Evolutionary conservation across 1,139 yeast species (phyloP), one percentile per base, ranked within the genome.

Genomic region (Yamadazyma conglobata): DNA sequence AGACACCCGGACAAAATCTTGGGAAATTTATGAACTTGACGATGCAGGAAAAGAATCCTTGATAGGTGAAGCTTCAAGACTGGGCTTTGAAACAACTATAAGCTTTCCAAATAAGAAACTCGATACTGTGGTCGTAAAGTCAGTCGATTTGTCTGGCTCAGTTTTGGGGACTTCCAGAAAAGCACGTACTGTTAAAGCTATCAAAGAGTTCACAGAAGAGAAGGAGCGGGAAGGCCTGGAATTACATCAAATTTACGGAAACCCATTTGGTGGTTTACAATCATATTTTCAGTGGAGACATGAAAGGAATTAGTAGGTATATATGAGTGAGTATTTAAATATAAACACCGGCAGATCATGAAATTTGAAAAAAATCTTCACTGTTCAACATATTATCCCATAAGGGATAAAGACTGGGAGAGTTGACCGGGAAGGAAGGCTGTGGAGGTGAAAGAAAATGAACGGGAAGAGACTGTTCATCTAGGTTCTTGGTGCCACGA

Each of bases 61-160:
- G 15, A 17, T 58, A n/a, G 56, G 51, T 9, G 52, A 48, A 36
- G 28, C 44, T 7, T 28, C 40, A 10, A 54, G 40, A 31, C 31
- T 47, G 4, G 62, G 64, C 3, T 60, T 60, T 35, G 66, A 60
- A 37, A 58, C 65, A 3, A 15, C n/a, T 3, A 40, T 46, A 20
- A 33, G 27, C 1, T 25, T 46, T 10, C 22, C 43, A 6, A 22
- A 25, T 2, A 25, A 33, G 5, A 21, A 31, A 9, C 24, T 22
- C 18, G 40, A 28, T 4, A 22, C 39, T 10, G 46, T 58, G 3
- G 28, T 39, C 15, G 60, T 41, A 5, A 56, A 54, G 29, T 54
- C 61, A 5, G 32, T 42, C 29, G 56, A 44, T 28, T 32, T 21
- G 8, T 30, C 43, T 5, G 52, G 47, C 1, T 22, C 34, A 9